Evolutionary conservation across 169 alveolate genomes (phyloP).

Genomic region (Theileria equi): DNA sequence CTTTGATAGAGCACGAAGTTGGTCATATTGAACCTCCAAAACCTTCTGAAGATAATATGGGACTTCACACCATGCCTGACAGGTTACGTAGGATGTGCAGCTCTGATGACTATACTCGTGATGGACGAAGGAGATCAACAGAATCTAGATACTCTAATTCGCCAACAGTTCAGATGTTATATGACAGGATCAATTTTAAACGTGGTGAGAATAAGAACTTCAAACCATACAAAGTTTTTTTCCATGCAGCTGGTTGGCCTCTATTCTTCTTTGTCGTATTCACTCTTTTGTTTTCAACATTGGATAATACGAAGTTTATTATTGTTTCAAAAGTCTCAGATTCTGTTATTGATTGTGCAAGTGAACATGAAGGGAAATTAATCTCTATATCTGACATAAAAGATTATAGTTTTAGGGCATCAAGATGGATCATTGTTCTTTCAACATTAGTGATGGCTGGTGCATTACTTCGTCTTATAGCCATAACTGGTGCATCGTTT

Average conservation of each 20-base stretch:
- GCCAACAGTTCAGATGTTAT: neutral
- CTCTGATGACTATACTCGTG: constrained; percentile 5
- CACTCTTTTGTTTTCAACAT: neutral
- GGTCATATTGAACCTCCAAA: too few species aligned
- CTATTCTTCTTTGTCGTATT: constrained; percentile 1
- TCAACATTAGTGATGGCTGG: too few species aligned
- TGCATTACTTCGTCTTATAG: neutral
- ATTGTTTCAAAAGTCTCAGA: constrained; percentile 8
- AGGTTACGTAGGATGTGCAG: too few species aligned
- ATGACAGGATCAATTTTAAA: neutral
- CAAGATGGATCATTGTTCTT: too few species aligned
- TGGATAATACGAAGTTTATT: constrained; percentile 14
- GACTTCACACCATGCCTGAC: too few species aligned
- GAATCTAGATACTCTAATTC: neutral
- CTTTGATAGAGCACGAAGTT: too few species aligned
- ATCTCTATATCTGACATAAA: too few species aligned
- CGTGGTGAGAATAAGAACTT: too few species aligned
- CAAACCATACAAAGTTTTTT: constrained; percentile 11
- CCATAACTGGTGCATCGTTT: constrained; percentile 6
- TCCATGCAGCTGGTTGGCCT: neutral
- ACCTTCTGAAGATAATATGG: too few species aligned
- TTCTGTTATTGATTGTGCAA: neutral
- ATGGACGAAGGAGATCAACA: neutral
- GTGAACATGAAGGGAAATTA: neutral
- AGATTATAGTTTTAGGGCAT: too few species aligned